Evolutionary conservation across 345 rosid genomes (phyloP), one percentile per base, ranked within the genome.

Genomic region (Cardamine occulta): DNA sequence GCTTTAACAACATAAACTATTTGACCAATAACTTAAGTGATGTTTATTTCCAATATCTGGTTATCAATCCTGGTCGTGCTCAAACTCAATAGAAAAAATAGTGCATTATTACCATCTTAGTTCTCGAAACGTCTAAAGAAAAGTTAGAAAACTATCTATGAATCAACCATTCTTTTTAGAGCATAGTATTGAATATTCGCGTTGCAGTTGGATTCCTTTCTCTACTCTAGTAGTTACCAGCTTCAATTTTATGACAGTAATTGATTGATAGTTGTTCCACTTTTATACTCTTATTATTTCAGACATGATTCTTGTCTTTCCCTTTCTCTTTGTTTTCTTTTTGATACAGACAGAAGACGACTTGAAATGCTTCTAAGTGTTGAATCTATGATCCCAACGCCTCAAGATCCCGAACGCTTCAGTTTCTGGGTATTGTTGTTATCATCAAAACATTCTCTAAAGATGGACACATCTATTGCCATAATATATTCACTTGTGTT

Each of bases 361-460:
- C 84, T 88, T 4, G 96, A 94, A 73, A 84, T 69, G 72, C 87
- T 90, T 60, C 60, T 73, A 60, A 88, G 85, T 67, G 75, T 81
- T 60, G 97, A 94, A 82, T 80, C 79, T 29, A 91, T 90, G 95
- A 88, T 94, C 88, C 99, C 99, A 17, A 59, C 85, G 13, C 74
- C 85, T 49, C 80, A 80, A 70, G 96, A 91, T 81, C 97, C 96
- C 0, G 99, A 95, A 78, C 85, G 83, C 69, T 92, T 95, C 83
- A 91, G 99, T 79, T 95, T 91, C 80, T 95, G 99, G 99, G 99
- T 95, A 86, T 62, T 48, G 23, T 59, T 70, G 26, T 67, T 13
- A 37, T 71, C 7, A 47, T 7, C 24, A 51, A 75, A 64, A 66
- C 64, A 28, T 28, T 80, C 28, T 70, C 63, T 54, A 73, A 42